These are phyloP conservation scores for Nepenthes alata DNA, from an alignment of 179 eudicot species.

Conservation along the genomic window DNA sequence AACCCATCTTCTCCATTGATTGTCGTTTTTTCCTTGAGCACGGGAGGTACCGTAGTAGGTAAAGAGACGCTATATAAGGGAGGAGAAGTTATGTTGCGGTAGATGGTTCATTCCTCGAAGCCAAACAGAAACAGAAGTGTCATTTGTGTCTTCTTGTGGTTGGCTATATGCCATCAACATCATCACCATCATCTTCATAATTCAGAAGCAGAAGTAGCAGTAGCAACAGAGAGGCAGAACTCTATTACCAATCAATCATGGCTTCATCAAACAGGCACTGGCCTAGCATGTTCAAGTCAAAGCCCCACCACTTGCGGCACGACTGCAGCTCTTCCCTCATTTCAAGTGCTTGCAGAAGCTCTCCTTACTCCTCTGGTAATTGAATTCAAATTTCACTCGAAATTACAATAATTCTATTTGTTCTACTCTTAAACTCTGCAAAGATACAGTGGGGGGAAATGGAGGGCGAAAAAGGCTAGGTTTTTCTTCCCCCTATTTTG, in stretches of 20 bases:
- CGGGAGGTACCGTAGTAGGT: conserved; percentile 10
- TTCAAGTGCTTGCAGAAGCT: conserved; percentile 26
- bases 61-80: conserved; percentile 27
- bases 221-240: neutral
- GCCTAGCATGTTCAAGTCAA: conserved; percentile 96
- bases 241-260: conserved; percentile 18
- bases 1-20: neutral
- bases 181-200: conserved; percentile 3
- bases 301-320: conserved; percentile 48
- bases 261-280: conserved; percentile 88
- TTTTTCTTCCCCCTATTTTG: neutral
- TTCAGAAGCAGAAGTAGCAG: too few species aligned
- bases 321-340: conserved; percentile 35
- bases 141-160: neutral
- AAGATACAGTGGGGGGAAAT: too few species aligned
- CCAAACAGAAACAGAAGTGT: too few species aligned
- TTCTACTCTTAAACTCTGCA: too few species aligned
- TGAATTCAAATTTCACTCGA: neutral
- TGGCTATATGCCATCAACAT: conserved; percentile 9
- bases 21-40: too few species aligned
- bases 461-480: too few species aligned
- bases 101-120: too few species aligned
- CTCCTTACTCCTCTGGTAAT: conserved; percentile 35
- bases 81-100: neutral
- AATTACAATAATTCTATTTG: too few species aligned